A percentile compares a stretch with the other conserved stretches of the same genome.
These are phyloP conservation scores for Tricholoma bakamatsutake DNA, from an alignment of 768 basidiomycete species.

Conservation along the genomic window DNA sequence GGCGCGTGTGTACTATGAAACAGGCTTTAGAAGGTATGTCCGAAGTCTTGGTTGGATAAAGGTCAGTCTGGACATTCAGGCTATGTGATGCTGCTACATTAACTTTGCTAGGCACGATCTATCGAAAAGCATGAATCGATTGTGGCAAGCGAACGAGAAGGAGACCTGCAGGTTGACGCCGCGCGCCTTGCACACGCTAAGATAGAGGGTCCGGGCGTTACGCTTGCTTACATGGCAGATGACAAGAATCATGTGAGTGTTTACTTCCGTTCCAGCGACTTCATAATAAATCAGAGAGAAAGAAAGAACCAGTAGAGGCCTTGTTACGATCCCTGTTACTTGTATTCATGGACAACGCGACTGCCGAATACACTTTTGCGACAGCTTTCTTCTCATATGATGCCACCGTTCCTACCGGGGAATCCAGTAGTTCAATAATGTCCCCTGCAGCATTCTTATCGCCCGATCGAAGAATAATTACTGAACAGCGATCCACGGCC, in stretches of 20 bases:
- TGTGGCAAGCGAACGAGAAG: slow-evolving; percentile 37
- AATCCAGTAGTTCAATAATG: slow-evolving; percentile 27
- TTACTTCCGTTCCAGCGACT: background rate
- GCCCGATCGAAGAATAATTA: slow-evolving; percentile 35
- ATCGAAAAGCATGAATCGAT: slow-evolving; percentile 68
- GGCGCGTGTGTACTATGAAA: slow-evolving; percentile 91
- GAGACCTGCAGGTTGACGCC: slow-evolving; percentile 37
- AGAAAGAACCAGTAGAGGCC: slow-evolving; percentile 83
- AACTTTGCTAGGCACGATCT: slow-evolving; percentile 47
- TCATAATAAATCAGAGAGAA: slow-evolving; percentile 12
- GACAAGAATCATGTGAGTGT: slow-evolving; percentile 75
- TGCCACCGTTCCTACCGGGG: slow-evolving; percentile 26
- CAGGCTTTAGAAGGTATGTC: slow-evolving; percentile 86
- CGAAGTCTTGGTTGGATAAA: slow-evolving; percentile 77
- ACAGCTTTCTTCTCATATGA: slow-evolving; percentile 70
- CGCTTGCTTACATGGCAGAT: slow-evolving; percentile 85
- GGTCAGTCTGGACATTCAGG: slow-evolving; percentile 31
- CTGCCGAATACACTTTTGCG: slow-evolving; percentile 87
- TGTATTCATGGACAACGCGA: slow-evolving; percentile 93
- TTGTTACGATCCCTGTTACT: slow-evolving; percentile 80
- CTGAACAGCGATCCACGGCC: slow-evolving; percentile 35
- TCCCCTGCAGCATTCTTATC: slow-evolving; percentile 37
- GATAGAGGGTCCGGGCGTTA: slow-evolving; percentile 75
- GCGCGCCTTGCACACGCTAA: slow-evolving; percentile 62
- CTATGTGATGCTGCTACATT: background rate